Evolutionary conservation across 768 basidiomycete genomes (phyloP), one percentile per base, ranked within the genome.

Genomic region (Mycena galericulata): DNA sequence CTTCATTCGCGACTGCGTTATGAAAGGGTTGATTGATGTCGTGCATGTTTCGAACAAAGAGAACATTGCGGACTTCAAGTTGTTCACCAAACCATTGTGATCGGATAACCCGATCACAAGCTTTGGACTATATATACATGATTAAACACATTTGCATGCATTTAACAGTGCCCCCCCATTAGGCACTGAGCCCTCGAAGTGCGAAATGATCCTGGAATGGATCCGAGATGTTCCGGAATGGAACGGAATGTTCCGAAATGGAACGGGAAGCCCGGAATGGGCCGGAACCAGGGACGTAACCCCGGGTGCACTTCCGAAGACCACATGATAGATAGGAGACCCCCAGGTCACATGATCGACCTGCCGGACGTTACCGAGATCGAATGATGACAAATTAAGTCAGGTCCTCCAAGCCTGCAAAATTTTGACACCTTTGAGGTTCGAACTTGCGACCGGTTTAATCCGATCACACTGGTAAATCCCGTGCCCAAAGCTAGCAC

Each of bases 101-200:
- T 14, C 6, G 34, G 34, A 7, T 36, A 36, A 36, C 14, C 34
- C 34, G 6, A 14, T 36, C 34, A 36, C 14, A 36, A 14, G 34
- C 34, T 36, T 6, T 14, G 14, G 34, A 36, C 34, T 36, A 36
- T 36, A 36, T 36, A 36, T 36, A 36, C 34, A 36, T 36, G 34
- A 36, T 36, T 36, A 36, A 6, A 36, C 34, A 36, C 43, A 22
- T 55, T 55, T 38, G 53, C 34, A 55, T 55, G 53, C 53, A 55
- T 55, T 38, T 55, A 55, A 55, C 53, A 55, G 53, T 55, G 36
- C 53, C 53, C 53, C 53, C 53, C 34, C 53, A 55, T 55, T 55
- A 55, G 53, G 53, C 53, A 55, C 53, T 55, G 53, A 55, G 53
- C 53, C 53, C 53, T 40, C n/a, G 53, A 55, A 55, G 53, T 55